These are phyloP conservation scores for Paspalum notatum DNA, from an alignment of 176 grass and related monocot species.

Conservation along the genomic window DNA sequence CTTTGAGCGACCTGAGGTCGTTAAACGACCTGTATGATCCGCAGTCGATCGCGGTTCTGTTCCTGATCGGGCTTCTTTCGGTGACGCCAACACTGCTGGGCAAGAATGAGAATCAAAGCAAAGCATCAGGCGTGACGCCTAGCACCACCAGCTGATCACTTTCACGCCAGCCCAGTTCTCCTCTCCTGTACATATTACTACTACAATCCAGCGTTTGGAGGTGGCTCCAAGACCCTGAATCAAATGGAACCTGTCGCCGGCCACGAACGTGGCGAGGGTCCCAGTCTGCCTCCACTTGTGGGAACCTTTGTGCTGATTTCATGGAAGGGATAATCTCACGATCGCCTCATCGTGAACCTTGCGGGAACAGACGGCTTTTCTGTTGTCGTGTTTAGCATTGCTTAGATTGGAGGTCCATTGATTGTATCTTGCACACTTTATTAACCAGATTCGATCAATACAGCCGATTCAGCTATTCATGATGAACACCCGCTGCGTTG, in stretches of 20 bases:
- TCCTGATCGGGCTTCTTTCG: constrained; percentile 87
- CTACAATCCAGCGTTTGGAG: constrained; percentile 24
- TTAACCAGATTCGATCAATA: constrained; percentile 27
- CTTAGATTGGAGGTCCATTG: constrained; percentile 18
- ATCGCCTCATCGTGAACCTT: neutral
- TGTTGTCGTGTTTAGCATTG: constrained; percentile 3
- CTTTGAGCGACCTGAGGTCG: constrained; percentile 79
- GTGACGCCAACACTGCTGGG: constrained; percentile 73
- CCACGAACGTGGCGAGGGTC: constrained; percentile 5
- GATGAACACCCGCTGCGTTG: neutral
- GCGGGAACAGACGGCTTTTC: neutral
- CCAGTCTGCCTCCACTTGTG: neutral
- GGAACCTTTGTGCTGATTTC: neutral
- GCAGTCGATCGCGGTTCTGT: constrained; percentile 73
- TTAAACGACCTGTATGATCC: constrained; percentile 87
- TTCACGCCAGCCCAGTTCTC: constrained; percentile 14
- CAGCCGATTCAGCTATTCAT: constrained; percentile 27
- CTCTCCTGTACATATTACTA: constrained; percentile 55
- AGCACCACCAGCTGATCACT: constrained; percentile 46
- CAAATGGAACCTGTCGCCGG: neutral
- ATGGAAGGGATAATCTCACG: neutral
- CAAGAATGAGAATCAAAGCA: constrained; percentile 59
- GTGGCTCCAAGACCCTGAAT: neutral
- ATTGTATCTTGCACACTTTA: constrained; percentile 5
- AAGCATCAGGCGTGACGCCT: constrained; percentile 29